Evolutionary conservation across 495 filamentous ascomycete genomes (phyloP), one percentile per base, ranked within the genome.

Genomic region (Penicillium simplicissimum): DNA sequence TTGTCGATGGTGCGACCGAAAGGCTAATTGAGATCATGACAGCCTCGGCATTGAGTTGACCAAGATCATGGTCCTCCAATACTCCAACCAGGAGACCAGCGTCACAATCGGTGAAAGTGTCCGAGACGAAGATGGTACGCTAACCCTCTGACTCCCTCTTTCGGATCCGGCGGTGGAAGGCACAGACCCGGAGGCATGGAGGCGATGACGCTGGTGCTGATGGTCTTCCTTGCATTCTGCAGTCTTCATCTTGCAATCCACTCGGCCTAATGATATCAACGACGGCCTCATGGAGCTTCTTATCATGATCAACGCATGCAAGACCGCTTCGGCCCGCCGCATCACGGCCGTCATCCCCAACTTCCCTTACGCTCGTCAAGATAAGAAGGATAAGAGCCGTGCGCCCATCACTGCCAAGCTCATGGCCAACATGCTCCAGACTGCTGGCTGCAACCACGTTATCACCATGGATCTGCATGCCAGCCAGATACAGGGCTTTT

Each of bases 291-390:
- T 98, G 95, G 95, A 98, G 78, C 86, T 98, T 49, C 84, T 98
- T 36, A 98, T 98, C 76, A 96, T 98, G 87, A 97, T 98, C 81
- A 96, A 96, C 72, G 95, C 95, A 55, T 98, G 95, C 84, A 94
- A 96, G 67, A 97, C 95, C 23, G 96, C 95, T 37, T 93, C 88
- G n/a, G 93, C 93, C 6, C 85, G 93, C 61, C 88, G 92, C 61
- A 97, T 98, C 77, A 97, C 92, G 21, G 90, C 90, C 62, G 87
- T 93, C 58, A 91, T 97, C 53, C 95, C 95, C 61, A 97, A 98
- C 78, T 98, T 97, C 80, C 94, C 93, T 31, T 97, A 98, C 69
- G 94, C 94, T n/a, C 91, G 95, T 31, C 95, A 98, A 77, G 95
- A 98, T 81, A 98, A 98, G 82, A 98, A 98, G 77, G 95, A 98